A percentile compares a stretch with the other conserved stretches of the same genome.
Conservation (phyloP, 768 basidiomycete species). For the Pulveroboletus sp. region DNA sequence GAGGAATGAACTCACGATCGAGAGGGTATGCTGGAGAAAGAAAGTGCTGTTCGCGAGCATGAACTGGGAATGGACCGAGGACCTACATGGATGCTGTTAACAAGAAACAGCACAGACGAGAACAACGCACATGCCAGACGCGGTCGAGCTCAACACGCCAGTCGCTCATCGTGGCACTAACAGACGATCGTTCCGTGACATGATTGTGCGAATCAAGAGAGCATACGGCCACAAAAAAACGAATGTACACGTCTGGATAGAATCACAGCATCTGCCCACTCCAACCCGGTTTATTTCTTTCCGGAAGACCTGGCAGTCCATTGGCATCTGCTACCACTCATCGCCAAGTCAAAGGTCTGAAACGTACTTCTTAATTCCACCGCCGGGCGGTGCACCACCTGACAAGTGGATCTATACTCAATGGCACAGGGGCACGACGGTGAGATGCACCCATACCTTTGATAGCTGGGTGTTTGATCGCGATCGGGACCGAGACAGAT, state of each 20-base stretch:
- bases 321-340: constrained; percentile 5
- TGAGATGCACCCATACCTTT: constrained; percentile 24
- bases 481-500: not conserved
- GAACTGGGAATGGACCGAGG: constrained; percentile 79
- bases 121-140: constrained; percentile 26
- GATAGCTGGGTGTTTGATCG: constrained; percentile 16
- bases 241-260: not conserved
- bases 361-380: constrained; percentile 85
- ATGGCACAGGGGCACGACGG: constrained; percentile 3
- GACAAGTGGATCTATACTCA: not conserved
- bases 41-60: constrained; percentile 79
- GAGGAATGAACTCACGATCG: constrained; percentile 43
- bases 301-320: constrained; percentile 53
- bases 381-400: constrained; percentile 61
- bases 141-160: constrained; percentile 25
- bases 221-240: not conserved
- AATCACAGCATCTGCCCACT: not conserved
- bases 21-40: constrained; percentile 75
- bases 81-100: constrained; percentile 39
- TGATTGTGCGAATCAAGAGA: not conserved
- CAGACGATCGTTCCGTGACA: not conserved
- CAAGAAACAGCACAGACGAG: not conserved
- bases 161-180: constrained; percentile 6
- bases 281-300: constrained; percentile 50
- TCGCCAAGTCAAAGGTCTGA: not conserved